A percentile compares a stretch with the other conserved stretches of the same genome.
These are phyloP conservation scores for Solanum clarkiae DNA, from an alignment of 257 asterid genomes.

Conservation along the genomic window DNA sequence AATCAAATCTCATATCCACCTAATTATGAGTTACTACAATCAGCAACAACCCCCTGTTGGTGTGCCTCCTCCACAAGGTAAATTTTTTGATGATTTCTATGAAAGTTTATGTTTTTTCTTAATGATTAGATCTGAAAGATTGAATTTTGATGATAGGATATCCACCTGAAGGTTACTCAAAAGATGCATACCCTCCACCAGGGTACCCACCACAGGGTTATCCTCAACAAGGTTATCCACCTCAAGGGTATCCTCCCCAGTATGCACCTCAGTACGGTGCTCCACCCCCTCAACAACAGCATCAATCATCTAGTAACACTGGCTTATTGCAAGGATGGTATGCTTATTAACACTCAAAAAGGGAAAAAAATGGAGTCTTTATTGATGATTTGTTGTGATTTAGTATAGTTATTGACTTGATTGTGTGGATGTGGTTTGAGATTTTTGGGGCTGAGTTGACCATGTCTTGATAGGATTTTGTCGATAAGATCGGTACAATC, in stretches of 20 bases:
- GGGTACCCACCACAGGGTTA: constrained; percentile 61
- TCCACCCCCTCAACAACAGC: constrained; percentile 41
- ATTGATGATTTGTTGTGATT: background rate
- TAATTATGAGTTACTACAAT: constrained; percentile 58
- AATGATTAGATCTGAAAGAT: background rate
- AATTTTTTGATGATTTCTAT: background rate
- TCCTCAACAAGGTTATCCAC: constrained; percentile 19
- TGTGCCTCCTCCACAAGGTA: constrained; percentile 71
- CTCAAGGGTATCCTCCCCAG: constrained; percentile 45
- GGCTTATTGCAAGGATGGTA: constrained; percentile 68
- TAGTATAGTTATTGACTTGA: background rate
- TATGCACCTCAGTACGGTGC: constrained; percentile 32
- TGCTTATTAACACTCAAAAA: background rate
- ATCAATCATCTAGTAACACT: constrained; percentile 15
- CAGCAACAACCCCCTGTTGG: constrained; percentile 58
- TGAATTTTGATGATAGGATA: constrained; percentile 20
- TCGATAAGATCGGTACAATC: background rate
- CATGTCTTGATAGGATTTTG: background rate
- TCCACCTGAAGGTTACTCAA: constrained; percentile 62
- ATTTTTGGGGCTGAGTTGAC: background rate
- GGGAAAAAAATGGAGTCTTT: background rate
- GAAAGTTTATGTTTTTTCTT: background rate
- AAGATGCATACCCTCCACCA: constrained; percentile 68
- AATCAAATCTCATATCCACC: background rate
- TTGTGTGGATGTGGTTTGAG: background rate